Conservation (phyloP, 2,329 filamentous ascomycete species). For the Niveomyces coronatus region DNA sequence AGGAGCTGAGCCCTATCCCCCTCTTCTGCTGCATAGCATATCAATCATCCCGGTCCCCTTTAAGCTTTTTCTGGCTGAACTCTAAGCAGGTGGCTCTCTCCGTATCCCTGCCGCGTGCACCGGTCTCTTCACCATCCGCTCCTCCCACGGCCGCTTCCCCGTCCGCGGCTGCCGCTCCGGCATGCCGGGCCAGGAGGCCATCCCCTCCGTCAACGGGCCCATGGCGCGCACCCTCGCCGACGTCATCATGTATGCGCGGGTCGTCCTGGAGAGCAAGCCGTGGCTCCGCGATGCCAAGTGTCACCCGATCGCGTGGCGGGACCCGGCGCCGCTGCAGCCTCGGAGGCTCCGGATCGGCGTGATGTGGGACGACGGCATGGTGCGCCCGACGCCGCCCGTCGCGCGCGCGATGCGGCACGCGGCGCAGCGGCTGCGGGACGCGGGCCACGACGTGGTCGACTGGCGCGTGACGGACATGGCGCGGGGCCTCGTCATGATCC, state of each 20-base stretch:
- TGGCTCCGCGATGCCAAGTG: constrained; percentile 49
- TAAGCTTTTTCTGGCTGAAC: too few relatives aligned
- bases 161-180: constrained; percentile 43
- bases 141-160: constrained; percentile 50
- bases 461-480: constrained; percentile 35
- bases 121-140: constrained; percentile 45
- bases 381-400: constrained; percentile 56
- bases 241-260: constrained; percentile 42
- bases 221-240: constrained; percentile 46
- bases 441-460: constrained; percentile 42
- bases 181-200: constrained; percentile 54
- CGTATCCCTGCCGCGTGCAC: constrained; percentile 45
- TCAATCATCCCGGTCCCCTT: too few relatives aligned
- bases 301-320: constrained; percentile 47
- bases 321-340: constrained; percentile 21
- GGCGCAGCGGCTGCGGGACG: constrained; percentile 29
- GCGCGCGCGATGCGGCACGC: constrained; percentile 41
- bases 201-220: constrained; percentile 54
- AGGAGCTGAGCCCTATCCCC: too few relatives aligned
- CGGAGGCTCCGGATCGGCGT: constrained; percentile 45
- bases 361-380: constrained; percentile 54
- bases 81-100: constrained; percentile 43
- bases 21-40: too few relatives aligned
- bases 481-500: constrained; percentile 26
- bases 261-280: constrained; percentile 39